Conservation (phyloP, 179 eudicot genomes). For the Silene coronaria region DNA sequence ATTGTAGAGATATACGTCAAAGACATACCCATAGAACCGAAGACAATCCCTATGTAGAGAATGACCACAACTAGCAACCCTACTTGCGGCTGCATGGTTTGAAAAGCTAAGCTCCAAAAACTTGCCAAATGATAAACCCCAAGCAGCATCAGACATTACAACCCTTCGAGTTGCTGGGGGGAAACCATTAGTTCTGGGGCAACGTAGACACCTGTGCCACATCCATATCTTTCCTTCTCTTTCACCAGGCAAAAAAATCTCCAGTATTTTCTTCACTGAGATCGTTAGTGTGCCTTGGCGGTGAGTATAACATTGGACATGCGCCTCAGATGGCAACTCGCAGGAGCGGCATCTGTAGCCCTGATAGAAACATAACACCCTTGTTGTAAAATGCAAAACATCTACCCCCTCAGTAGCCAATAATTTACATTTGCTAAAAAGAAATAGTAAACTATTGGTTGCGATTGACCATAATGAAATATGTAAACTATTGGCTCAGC, state of each 20-base stretch:
- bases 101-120: conserved; percentile 98
- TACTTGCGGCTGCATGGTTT: conserved; percentile 97
- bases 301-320: conserved; percentile 96
- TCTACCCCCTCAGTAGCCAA: neutral
- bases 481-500: neutral
- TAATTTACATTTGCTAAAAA: neutral
- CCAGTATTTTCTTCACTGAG: conserved; percentile 86
- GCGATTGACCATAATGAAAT: neutral
- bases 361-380: conserved; percentile 33
- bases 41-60: conserved; percentile 97
- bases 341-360: conserved; percentile 74
- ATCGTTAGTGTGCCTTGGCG: conserved; percentile 99
- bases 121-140: conserved; percentile 99
- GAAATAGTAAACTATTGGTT: neutral
- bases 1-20: neutral
- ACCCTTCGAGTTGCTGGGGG: conserved; percentile 96
- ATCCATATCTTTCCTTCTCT: conserved; percentile 97
- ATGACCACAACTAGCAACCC: conserved; percentile 99
- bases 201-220: conserved; percentile 98
- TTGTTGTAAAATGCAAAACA: conserved; percentile 3
- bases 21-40: conserved; percentile 85
- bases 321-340: conserved; percentile 91
- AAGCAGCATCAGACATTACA: conserved; percentile 98
- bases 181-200: conserved; percentile 75
- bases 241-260: conserved; percentile 73